Conservation (phyloP, 805 yeast genomes). For the Ogataea chonburiensis region DNA sequence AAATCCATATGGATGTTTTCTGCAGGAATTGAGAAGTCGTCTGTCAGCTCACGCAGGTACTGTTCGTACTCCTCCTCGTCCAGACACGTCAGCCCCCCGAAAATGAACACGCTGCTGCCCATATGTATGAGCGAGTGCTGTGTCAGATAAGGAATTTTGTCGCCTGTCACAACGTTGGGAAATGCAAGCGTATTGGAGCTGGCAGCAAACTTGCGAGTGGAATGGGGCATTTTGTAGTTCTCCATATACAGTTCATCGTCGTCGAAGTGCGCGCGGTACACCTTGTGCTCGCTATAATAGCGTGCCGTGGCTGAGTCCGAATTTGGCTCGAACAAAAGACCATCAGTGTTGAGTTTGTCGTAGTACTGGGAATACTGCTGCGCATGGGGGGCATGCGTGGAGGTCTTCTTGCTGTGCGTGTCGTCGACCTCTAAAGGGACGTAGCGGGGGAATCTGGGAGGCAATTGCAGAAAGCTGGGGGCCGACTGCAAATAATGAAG, state of each 20-base stretch:
- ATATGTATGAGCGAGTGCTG: slow-evolving; percentile 45
- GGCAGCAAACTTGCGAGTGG: slow-evolving; percentile 6
- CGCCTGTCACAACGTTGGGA: slow-evolving; percentile 40
- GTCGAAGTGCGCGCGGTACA: slow-evolving; percentile 16
- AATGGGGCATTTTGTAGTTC: not conserved
- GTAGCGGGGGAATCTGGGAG: slow-evolving; percentile 20
- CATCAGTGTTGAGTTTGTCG: slow-evolving; percentile 25
- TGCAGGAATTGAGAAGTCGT: slow-evolving; percentile 34
- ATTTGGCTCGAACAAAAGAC: slow-evolving; percentile 23
- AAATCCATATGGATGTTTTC: slow-evolving; percentile 32
- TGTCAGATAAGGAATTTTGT: slow-evolving; percentile 41
- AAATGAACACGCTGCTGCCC: slow-evolving; percentile 37
- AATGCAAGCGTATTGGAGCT: slow-evolving; percentile 26
- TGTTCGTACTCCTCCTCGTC: slow-evolving; percentile 25
- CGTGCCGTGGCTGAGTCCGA: slow-evolving; percentile 21
- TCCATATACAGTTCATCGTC: not conserved
- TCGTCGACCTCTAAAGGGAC: slow-evolving; percentile 3
- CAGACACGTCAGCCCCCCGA: slow-evolving; percentile 45
- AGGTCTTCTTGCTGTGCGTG: slow-evolving; percentile 5
- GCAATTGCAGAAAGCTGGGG: slow-evolving; percentile 25
- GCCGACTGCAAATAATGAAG: slow-evolving; percentile 25
- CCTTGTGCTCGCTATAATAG: slow-evolving; percentile 24
- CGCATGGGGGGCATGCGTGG: slow-evolving; percentile 1
- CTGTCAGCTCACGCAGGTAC: slow-evolving; percentile 28
- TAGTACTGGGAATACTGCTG: slow-evolving; percentile 26